These are phyloP conservation scores for Aegilops longissima DNA, from an alignment of 176 grass and related monocot genomes.

Conservation along the genomic window DNA sequence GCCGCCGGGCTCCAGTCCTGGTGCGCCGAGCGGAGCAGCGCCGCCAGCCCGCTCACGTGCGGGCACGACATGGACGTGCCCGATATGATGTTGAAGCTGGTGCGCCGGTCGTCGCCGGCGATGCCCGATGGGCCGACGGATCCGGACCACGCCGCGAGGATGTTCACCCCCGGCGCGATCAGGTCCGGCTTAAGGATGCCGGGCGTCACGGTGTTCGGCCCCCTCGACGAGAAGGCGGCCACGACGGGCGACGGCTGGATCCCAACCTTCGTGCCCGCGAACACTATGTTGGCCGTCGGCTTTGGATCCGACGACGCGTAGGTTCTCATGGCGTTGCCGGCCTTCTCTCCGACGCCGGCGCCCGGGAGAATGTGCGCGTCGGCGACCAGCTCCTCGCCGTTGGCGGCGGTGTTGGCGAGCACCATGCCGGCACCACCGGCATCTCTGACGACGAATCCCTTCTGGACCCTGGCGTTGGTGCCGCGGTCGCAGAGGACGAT, in stretches of 20 bases:
- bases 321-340: slow-evolving; percentile 58
- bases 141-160: slow-evolving; percentile 76
- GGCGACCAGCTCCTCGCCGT: slow-evolving; percentile 89
- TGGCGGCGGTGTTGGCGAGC: slow-evolving; percentile 80
- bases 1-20: slow-evolving; percentile 85
- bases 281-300: slow-evolving; percentile 66
- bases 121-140: slow-evolving; percentile 69
- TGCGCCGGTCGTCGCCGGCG: slow-evolving; percentile 52
- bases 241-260: slow-evolving; percentile 83
- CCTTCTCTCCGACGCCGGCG: slow-evolving; percentile 64
- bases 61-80: slow-evolving; percentile 99
- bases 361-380: slow-evolving; percentile 82
- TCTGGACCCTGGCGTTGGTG: slow-evolving; percentile 79
- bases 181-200: slow-evolving; percentile 85
- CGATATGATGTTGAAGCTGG: slow-evolving; percentile 91
- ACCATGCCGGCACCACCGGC: slow-evolving; percentile 84
- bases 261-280: slow-evolving; percentile 75
- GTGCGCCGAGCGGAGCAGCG: slow-evolving; percentile 64
- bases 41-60: slow-evolving; percentile 88
- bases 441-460: slow-evolving; percentile 76
- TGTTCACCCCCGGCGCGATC: slow-evolving; percentile 89
- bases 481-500: slow-evolving; percentile 91
- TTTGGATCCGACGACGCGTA: slow-evolving; percentile 64
- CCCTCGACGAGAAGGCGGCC: slow-evolving; percentile 89
- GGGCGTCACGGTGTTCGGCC: slow-evolving; percentile 70